phyloP scores from a whole-genome alignment of 805 yeast genomes.

The Saturnispora dispora region DNA sequence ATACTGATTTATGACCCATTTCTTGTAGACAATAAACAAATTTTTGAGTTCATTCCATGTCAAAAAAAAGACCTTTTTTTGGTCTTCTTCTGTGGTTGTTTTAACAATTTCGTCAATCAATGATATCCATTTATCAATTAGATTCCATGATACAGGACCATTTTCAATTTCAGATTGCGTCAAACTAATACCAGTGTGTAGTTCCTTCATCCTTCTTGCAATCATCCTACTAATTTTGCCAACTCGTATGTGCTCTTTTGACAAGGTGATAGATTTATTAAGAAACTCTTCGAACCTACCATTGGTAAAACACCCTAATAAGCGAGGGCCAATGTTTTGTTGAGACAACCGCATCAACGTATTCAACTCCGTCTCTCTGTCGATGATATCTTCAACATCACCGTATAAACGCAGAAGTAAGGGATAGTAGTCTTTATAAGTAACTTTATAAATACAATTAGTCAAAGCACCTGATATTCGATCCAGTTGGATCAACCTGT shows the following conservation, averaged over 20 bases:
- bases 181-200: slow-evolving; percentile 72
- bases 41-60: slow-evolving; percentile 43
- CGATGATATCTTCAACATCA: slow-evolving; percentile 77
- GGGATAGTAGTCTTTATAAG: slow-evolving; percentile 38
- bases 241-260: slow-evolving; percentile 62
- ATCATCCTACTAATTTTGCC: slow-evolving; percentile 72
- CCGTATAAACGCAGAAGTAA: slow-evolving; percentile 81
- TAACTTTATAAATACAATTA: slow-evolving; percentile 72
- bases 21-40: slow-evolving; percentile 42
- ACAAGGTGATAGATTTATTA: slow-evolving; percentile 71
- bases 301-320: slow-evolving; percentile 82
- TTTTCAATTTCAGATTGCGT: slow-evolving; percentile 42
- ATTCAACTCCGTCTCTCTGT: slow-evolving; percentile 70
- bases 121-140: slow-evolving; percentile 62
- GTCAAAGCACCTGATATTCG: slow-evolving; percentile 92
- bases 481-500: slow-evolving; percentile 40
- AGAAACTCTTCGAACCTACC: slow-evolving; percentile 93
- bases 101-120: slow-evolving; percentile 37
- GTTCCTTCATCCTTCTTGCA: slow-evolving; percentile 93
- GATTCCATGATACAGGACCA: slow-evolving; percentile 65
- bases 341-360: slow-evolving; percentile 64
- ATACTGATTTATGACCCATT: slow-evolving; percentile 52
- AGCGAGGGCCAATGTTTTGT: slow-evolving; percentile 77
- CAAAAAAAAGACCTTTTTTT: slow-evolving; percentile 34
- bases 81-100: slow-evolving; percentile 26